phyloP scores from a whole-genome alignment of 2,329 filamentous ascomycete species.

The Microthyrium microscopicum region DNA sequence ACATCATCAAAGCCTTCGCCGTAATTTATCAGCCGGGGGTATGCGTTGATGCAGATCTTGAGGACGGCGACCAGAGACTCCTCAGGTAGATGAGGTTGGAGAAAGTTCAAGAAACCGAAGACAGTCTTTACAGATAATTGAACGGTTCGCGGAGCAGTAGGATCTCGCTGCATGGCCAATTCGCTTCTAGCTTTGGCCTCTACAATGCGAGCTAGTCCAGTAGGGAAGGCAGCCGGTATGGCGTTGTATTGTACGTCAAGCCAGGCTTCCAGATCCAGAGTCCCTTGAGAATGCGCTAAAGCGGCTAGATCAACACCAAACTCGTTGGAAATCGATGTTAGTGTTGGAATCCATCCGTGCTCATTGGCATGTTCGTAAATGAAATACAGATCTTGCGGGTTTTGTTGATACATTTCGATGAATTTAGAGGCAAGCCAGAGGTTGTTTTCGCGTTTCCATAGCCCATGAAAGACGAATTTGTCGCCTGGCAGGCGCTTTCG shows the following conservation, averaged over 20 bases:
- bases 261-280: slow-evolving; percentile 72
- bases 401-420: slow-evolving; percentile 55
- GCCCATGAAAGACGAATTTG: slow-evolving; percentile 75
- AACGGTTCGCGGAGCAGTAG: slow-evolving; percentile 41
- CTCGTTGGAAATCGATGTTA: slow-evolving; percentile 63
- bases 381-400: slow-evolving; percentile 48
- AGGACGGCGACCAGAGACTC: slow-evolving; percentile 67
- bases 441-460: slow-evolving; percentile 79
- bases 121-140: slow-evolving; percentile 76
- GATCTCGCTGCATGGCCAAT: slow-evolving; percentile 54
- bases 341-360: slow-evolving; percentile 68
- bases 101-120: slow-evolving; percentile 58
- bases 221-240: slow-evolving; percentile 49
- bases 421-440: slow-evolving; percentile 77
- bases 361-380: slow-evolving; percentile 68
- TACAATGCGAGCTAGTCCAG: slow-evolving; percentile 62
- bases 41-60: slow-evolving; percentile 76
- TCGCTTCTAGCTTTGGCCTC: slow-evolving; percentile 74
- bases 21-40: slow-evolving; percentile 91
- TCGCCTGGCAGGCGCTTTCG: slow-evolving; percentile 55
- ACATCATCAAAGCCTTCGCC: slow-evolving; percentile 84
- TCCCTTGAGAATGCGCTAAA: slow-evolving; percentile 62
- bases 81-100: slow-evolving; percentile 42
- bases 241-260: slow-evolving; percentile 51
- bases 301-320: slow-evolving; percentile 80